Evolutionary conservation across 140 eudicot genomes (phyloP), one percentile per base, ranked within the genome.

Genomic region (Erigeron philadelphicus): DNA sequence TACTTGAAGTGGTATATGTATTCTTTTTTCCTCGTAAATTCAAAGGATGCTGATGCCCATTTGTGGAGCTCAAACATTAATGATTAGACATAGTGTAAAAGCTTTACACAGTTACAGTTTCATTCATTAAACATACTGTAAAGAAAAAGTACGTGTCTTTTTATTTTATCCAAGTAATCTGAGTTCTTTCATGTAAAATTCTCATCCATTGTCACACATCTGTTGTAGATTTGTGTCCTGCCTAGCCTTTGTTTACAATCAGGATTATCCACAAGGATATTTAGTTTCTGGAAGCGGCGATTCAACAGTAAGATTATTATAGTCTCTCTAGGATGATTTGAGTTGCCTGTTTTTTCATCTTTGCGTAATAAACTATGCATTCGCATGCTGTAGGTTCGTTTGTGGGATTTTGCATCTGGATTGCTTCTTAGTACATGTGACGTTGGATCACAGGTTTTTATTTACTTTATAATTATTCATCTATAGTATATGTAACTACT

Each of bases 231-330:
- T 81, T 73, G 94, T 93, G 7, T 89, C 96, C 12, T 86, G 88
- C 83, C 67, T 93, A 21, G 81, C 90, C 56, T 93, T 93, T 52
- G 81, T 89, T 57, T 70, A 66, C 80, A 71, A 49, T 68, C 76
- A 79, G 65, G 90, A 87, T 42, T 64, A 59, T 74, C 86, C 88
- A n/a, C 83, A 78, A 15, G 95, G 95, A 53, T 81, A 72, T 74
- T 84, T 93, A 47, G 76, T 89, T 57, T 93, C 98, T 48, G 96
- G 98, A 65, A 77, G 98, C 50, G 95, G 98, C n/a, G 98, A 93
- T 85, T 85, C 98, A 76, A 89, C 93, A 0, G 98, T 93, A 72
- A 84, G 96, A 80, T 45, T 73, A 23, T 4, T 21, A 61, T 2
- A 69, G 66, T 42, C 0, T 17, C 25, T 18, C 43, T 55, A 46